Conservation (phyloP, 2,329 filamentous ascomycete genomes). For the Intubia oerlemansii region DNA sequence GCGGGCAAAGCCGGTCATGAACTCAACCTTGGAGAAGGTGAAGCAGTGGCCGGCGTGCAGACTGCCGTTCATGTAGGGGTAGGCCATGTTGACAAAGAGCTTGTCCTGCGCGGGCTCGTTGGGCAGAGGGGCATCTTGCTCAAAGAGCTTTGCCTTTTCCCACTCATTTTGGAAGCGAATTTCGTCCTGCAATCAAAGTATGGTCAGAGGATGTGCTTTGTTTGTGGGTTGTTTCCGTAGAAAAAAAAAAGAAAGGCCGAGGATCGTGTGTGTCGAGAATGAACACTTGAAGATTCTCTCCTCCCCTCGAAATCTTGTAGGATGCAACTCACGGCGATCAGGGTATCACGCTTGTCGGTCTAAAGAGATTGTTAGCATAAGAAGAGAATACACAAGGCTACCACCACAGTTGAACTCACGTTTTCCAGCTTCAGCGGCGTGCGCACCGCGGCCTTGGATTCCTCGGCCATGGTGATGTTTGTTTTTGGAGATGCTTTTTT, state of each 20-base stretch:
- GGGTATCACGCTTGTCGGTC: conserved; percentile 72
- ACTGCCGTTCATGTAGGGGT: conserved; percentile 16
- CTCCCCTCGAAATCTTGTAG: neutral
- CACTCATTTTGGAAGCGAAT: conserved; percentile 84
- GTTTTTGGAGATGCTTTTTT: too few species aligned
- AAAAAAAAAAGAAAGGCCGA: too few species aligned
- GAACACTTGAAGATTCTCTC: too few species aligned
- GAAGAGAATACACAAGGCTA: too few species aligned
- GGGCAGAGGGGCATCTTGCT: conserved; percentile 64
- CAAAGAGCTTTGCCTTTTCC: conserved; percentile 58
- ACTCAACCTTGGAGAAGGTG: conserved; percentile 83
- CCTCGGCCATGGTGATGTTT: conserved; percentile 5
- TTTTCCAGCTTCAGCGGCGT: conserved; percentile 9
- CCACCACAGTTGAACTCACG: too few species aligned
- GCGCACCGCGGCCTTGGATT: conserved; percentile 5
- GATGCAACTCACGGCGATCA: conserved; percentile 41
- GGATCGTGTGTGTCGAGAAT: too few species aligned
- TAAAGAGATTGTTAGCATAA: conserved; percentile 16
- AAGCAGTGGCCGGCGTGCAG: conserved; percentile 58
- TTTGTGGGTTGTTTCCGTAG: neutral
- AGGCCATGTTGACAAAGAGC: conserved; percentile 51
- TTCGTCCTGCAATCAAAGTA: conserved; percentile 25
- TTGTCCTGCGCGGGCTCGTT: conserved; percentile 72
- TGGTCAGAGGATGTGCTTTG: neutral
- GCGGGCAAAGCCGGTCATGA: conserved; percentile 63